Evolutionary conservation across 2,329 filamentous ascomycete species (phyloP), one percentile per base, ranked within the genome.

Genomic region (Madurella mycetomatis): DNA sequence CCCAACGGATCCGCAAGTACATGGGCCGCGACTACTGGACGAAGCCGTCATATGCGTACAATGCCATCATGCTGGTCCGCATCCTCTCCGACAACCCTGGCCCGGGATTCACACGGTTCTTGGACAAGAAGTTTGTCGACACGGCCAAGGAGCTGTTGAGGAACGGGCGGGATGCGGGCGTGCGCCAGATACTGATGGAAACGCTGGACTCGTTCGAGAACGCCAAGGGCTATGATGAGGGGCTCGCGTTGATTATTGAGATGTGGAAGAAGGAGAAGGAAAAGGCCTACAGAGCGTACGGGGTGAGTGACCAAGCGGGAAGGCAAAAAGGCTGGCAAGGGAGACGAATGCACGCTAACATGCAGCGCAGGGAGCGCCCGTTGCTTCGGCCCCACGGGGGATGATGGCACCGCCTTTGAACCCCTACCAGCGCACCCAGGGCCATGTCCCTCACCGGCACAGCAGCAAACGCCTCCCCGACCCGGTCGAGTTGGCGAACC

Each of bases 11-110:
- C 67, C 87, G 90, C 68, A 92, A 90, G 70, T 92, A 86, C 69
- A 76, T 99, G 56, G 80, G 83, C 63, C 86, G 85, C 61, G 87
- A 92, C 44, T 84, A 89, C 71, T 83, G 72, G 64, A 68, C 71
- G 25, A 76, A 75, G 44, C 77, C 89, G 9, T 84, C 88, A 64
- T 84, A 86, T 62, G 92, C 97, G 71, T 97, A 96, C 79, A 96
- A 97, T 73, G 87, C 90, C 59, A 85, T 97, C 66, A 97, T 97
- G 94, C 81, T 99, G 53, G 79, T 95, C 62, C 87, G 92, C 58
- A 99, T 99, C 66, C 76, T 99, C 61, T 80, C 85, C 63, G 92
- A 97, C 70, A 96, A 99, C 69, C 94, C 94, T 0, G 92, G 92
- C 31, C 80, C 81, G 50, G 90, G 85, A 1, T 99, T 99, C 66